These are phyloP conservation scores for Croton laevigatus DNA, from an alignment of 441 rosid species.

Conservation along the genomic window DNA sequence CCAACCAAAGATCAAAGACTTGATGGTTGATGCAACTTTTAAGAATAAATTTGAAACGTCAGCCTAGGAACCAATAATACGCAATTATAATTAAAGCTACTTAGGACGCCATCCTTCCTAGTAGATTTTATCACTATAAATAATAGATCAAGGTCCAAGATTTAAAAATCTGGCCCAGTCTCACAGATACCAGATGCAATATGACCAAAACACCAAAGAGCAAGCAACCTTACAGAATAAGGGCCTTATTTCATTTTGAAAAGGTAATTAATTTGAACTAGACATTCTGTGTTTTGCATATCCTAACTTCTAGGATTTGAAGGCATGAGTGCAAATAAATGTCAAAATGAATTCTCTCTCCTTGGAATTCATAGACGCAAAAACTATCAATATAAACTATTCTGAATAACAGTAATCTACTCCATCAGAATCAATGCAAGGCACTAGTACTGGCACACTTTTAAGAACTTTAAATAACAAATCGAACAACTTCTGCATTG, in stretches of 20 bases:
- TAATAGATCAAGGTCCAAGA: background rate
- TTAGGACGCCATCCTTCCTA: background rate
- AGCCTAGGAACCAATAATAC: background rate
- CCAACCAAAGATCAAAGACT: background rate
- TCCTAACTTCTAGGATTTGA: background rate
- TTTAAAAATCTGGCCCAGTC: background rate
- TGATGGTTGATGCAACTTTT: background rate
- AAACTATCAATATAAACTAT: background rate
- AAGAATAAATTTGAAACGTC: background rate
- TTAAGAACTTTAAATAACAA: background rate
- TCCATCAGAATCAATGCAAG: background rate
- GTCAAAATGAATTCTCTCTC: background rate
- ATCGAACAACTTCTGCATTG: background rate
- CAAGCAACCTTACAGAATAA: background rate
- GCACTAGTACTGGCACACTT: background rate
- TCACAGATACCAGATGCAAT: background rate
- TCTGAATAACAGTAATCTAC: background rate
- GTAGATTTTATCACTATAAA: background rate
- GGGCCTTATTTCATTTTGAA: background rate
- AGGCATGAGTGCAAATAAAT: background rate
- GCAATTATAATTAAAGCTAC: background rate
- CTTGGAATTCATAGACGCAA: background rate
- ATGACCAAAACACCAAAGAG: background rate
- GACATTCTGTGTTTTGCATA: background rate
- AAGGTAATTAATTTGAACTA: background rate